These are phyloP conservation scores for Komagataea norvegica DNA, from an alignment of 1,139 yeast genomes.

Conservation along the genomic window DNA sequence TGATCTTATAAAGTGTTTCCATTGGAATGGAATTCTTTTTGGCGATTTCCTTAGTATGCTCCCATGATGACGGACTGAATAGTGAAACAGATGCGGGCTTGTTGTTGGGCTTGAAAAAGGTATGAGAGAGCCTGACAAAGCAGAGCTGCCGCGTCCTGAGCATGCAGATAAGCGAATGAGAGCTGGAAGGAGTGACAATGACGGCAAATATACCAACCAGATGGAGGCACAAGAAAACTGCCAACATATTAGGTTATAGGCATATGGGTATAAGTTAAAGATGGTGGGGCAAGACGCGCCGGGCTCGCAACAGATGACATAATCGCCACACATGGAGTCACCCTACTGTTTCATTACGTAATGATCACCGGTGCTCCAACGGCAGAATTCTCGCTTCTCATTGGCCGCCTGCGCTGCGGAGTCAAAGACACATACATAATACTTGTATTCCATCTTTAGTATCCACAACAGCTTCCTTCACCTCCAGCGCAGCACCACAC, in stretches of 20 bases:
- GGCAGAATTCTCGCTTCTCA: background rate
- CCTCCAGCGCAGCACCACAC: background rate
- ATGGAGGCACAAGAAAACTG: too few species aligned
- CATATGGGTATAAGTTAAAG: too few species aligned
- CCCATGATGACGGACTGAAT: background rate
- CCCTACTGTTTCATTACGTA: background rate
- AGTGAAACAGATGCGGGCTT: background rate
- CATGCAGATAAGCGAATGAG: too few species aligned
- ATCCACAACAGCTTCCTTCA: background rate
- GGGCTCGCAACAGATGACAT: too few species aligned
- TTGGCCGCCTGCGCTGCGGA: slow-evolving; percentile 1
- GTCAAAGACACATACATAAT: background rate
- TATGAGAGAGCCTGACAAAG: background rate
- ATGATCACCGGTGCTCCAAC: background rate
- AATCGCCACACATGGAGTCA: too few species aligned
- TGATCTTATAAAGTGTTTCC: background rate
- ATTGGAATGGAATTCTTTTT: background rate
- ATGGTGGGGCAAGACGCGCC: too few species aligned
- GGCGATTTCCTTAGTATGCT: background rate
- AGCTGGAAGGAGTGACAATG: too few species aligned
- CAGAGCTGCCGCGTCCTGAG: background rate
- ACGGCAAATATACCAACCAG: too few species aligned
- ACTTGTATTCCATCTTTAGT: background rate
- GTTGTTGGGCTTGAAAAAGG: slow-evolving; percentile 1
- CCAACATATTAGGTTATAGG: too few species aligned